Evolutionary conservation across 2,329 filamentous ascomycete species (phyloP).

Genomic region (Fusarium camptoceras): DNA sequence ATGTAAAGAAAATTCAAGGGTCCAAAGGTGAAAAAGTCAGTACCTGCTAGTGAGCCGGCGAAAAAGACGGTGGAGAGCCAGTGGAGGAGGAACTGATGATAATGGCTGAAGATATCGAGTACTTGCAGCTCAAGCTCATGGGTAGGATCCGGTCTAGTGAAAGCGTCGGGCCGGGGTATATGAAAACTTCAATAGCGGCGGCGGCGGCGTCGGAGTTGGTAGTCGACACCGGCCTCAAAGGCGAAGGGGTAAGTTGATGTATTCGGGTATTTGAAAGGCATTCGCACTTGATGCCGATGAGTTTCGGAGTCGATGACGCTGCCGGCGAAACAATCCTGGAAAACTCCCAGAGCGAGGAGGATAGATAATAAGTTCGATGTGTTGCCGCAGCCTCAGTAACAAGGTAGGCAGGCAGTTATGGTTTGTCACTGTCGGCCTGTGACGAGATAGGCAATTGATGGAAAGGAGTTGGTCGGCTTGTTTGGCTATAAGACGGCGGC

Average conservation of each 20-base stretch:
- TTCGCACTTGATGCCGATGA: conserved; percentile 23
- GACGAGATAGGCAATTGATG: conserved; percentile 23
- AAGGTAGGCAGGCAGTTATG: conserved; percentile 3
- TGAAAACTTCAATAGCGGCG: conserved; percentile 34
- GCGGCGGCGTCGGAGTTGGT: conserved; percentile 25
- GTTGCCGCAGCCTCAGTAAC: conserved; percentile 11
- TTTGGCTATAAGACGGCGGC: conserved; percentile 32
- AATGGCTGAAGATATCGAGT: conserved; percentile 39
- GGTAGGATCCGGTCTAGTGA: conserved; percentile 29
- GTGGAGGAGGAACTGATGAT: conserved; percentile 40
- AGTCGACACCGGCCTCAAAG: conserved; percentile 10
- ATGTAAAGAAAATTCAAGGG: conserved; percentile 25
- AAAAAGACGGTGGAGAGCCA: conserved; percentile 46
- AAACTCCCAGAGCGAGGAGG: neutral
- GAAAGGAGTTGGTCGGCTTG: conserved; percentile 34
- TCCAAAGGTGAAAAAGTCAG: conserved; percentile 31
- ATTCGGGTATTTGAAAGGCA: conserved; percentile 9
- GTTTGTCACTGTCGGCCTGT: conserved; percentile 4
- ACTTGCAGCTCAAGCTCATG: conserved; percentile 24
- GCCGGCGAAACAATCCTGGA: conserved; percentile 9
- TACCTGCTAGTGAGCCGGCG: conserved; percentile 40
- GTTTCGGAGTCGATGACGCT: conserved; percentile 27
- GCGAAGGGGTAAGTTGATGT: conserved; percentile 19
- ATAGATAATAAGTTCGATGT: conserved; percentile 12
- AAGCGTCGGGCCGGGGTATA: conserved; percentile 36